Evolutionary conservation across 768 basidiomycete genomes (phyloP).

Genomic region (Suillus cothurnatus): DNA sequence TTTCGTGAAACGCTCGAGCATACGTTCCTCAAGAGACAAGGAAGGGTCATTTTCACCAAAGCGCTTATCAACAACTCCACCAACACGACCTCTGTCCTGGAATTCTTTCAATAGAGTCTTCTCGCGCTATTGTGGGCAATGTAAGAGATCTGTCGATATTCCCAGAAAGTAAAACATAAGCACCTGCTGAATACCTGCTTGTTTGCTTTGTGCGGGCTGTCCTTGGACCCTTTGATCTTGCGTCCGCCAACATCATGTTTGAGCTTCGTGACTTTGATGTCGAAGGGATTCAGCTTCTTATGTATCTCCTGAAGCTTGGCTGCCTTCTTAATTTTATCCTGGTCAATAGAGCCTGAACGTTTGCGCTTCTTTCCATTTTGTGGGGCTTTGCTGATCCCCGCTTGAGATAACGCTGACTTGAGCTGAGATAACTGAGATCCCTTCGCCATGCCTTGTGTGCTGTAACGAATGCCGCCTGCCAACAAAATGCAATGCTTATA

Average conservation of each 20-base stretch:
- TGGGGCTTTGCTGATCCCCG: slow-evolving; percentile 70
- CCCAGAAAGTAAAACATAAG: background rate
- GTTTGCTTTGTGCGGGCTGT: slow-evolving; percentile 71
- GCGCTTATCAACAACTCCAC: slow-evolving; percentile 89
- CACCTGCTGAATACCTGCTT: slow-evolving; percentile 2
- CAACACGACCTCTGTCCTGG: slow-evolving; percentile 76
- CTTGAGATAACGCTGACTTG: slow-evolving; percentile 78
- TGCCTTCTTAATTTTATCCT: slow-evolving; percentile 81
- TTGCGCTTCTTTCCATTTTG: slow-evolving; percentile 71
- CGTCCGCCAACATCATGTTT: slow-evolving; percentile 94
- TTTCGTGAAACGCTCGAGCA: slow-evolving; percentile 93
- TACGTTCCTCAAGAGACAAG: slow-evolving; percentile 94
- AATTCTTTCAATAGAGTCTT: slow-evolving; percentile 83
- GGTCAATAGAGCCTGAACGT: slow-evolving; percentile 57
- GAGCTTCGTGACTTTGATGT: slow-evolving; percentile 87
- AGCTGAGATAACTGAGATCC: slow-evolving; percentile 92
- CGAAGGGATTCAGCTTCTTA: slow-evolving; percentile 89
- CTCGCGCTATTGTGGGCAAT: slow-evolving; percentile 4
- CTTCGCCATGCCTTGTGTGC: slow-evolving; percentile 55
- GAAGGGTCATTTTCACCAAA: slow-evolving; percentile 95
- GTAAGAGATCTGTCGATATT: background rate
- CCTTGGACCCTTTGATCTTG: slow-evolving; percentile 82
- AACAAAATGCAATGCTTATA: background rate
- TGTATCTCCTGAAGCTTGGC: slow-evolving; percentile 84
- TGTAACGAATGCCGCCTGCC: background rate